These are phyloP conservation scores for Immersiporthe knoxdaviesiana DNA, from an alignment of 2,329 filamentous ascomycete genomes.

Conservation along the genomic window DNA sequence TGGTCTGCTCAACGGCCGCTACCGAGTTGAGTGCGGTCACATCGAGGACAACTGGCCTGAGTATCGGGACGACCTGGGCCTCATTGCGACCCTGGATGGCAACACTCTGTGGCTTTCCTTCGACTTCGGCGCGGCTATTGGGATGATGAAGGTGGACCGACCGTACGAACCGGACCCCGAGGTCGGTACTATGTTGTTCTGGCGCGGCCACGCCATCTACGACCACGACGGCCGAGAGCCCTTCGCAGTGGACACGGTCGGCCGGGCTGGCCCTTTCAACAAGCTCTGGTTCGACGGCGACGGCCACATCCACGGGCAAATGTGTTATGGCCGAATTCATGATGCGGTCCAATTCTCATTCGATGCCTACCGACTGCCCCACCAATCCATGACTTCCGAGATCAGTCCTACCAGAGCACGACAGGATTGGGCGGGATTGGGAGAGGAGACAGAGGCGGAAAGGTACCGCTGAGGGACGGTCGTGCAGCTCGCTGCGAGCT, in stretches of 20 bases:
- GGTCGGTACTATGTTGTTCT: slow-evolving; percentile 37
- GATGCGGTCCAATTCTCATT: slow-evolving; percentile 38
- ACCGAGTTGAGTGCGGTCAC: slow-evolving; percentile 41
- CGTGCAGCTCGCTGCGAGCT: neutral
- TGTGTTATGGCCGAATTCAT: slow-evolving; percentile 24
- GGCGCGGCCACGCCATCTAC: slow-evolving; percentile 42
- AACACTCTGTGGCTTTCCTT: slow-evolving; percentile 51
- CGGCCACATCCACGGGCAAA: slow-evolving; percentile 40
- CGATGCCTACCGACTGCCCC: slow-evolving; percentile 32
- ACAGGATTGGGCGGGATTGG: slow-evolving; percentile 13
- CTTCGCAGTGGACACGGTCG: slow-evolving; percentile 21
- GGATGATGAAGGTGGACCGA: slow-evolving; percentile 47
- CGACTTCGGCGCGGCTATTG: slow-evolving; percentile 45
- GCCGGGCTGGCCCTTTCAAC: slow-evolving; percentile 37
- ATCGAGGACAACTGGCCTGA: slow-evolving; percentile 36
- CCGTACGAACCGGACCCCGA: slow-evolving; percentile 39
- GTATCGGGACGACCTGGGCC: slow-evolving; percentile 35
- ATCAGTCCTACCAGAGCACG: slow-evolving; percentile 22
- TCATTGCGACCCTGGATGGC: slow-evolving; percentile 45
- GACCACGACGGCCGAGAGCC: slow-evolving; percentile 33
- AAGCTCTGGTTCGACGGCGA: slow-evolving; percentile 44
- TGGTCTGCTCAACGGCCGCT: slow-evolving; percentile 50
- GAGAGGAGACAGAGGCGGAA: neutral
- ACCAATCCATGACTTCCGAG: slow-evolving; percentile 32
- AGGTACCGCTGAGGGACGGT: neutral